Percentiles rank a stretch among this genome's conserved stretches.
Conservation (phyloP, 2,329 filamentous ascomycete species). For the Ophiostoma himal-ulmi region DNA sequence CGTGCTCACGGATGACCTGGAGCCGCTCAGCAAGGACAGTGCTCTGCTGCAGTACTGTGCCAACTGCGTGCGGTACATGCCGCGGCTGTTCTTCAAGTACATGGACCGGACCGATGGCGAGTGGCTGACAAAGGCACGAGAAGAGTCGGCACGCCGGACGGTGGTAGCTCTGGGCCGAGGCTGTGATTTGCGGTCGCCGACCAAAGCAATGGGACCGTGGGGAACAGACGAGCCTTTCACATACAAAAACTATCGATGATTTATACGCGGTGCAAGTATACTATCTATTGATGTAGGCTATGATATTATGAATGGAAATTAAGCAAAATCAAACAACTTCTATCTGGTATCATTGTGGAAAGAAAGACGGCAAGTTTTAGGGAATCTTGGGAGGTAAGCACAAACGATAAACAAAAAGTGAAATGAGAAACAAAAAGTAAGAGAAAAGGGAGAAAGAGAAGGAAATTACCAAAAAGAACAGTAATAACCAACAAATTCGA, state of each 20-base stretch:
- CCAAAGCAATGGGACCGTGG: conserved; percentile 22
- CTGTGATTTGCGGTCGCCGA: conserved; percentile 25
- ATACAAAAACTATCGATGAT: background rate
- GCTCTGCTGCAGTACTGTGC: conserved; percentile 41
- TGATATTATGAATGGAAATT: background rate
- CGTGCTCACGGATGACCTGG: conserved; percentile 40
- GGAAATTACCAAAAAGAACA: background rate
- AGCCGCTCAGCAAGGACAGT: conserved; percentile 33
- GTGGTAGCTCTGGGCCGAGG: background rate
- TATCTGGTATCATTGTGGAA: background rate
- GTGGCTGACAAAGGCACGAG: conserved; percentile 23
- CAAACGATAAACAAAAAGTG: background rate
- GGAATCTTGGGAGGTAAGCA: background rate
- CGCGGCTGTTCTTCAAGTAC: conserved; percentile 23
- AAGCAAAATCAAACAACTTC: background rate
- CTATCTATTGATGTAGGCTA: background rate
- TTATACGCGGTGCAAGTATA: background rate
- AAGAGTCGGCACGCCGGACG: conserved; percentile 24
- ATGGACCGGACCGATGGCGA: conserved; percentile 19
- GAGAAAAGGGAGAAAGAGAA: background rate
- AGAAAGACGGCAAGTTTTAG: background rate
- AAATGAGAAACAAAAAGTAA: background rate
- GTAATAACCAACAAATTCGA: background rate
- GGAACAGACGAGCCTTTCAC: background rate
- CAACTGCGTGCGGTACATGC: conserved; percentile 37